Base-by-base conservation (phyloP, 148 eudicot species). In the Rhododendron ferrugineum region DNA sequence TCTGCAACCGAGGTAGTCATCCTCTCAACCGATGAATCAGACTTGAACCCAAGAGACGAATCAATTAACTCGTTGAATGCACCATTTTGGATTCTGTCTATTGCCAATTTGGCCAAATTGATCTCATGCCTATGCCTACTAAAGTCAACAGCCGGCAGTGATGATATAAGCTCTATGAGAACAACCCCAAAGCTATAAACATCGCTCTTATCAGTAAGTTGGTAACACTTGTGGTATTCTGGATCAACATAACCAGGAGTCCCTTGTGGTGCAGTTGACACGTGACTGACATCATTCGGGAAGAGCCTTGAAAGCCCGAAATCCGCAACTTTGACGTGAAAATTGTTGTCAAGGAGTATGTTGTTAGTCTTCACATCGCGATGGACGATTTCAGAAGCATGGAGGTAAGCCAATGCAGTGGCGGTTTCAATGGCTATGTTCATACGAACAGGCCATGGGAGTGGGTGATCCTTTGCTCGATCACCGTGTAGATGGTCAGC, bases 131-230 rank as follows among this genome's bases (percentile, higher is more conserved):
- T 16, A 34, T 80, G 66, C 82, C 82, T 30, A 18, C 5, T 22
- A 20, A 56, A 22, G 83, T 80, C 83, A 54, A 80, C 68, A 7
- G 83, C 83, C 0, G 68, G 70, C 70, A 80, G 37, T 52, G 82
- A 80, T 7, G 82, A 80, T 50, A 80, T 30, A 11, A 90, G 89
- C 90, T 90, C 90, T 0, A 84, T 73, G 82, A 34, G 92, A 86
- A 93, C 93, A 7, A 93, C 94, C 26, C 95, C 94, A 64, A 91
- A 92, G 86, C 95, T 93, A 62, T 93, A 93, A 50, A 93, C 94
- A 66, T 92, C 94, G 28, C 94, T 92, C 86, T 85, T 88, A 37
- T 88, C 92, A 0, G 96, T 92, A 58, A 90, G 82, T 60, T 88
- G 92, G 84, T 88, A 90, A 78, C 92, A 90, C 6, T 85, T 86